phyloP scores from a whole-genome alignment of 2,329 filamentous ascomycete genomes.

The Endothia cerciana region DNA sequence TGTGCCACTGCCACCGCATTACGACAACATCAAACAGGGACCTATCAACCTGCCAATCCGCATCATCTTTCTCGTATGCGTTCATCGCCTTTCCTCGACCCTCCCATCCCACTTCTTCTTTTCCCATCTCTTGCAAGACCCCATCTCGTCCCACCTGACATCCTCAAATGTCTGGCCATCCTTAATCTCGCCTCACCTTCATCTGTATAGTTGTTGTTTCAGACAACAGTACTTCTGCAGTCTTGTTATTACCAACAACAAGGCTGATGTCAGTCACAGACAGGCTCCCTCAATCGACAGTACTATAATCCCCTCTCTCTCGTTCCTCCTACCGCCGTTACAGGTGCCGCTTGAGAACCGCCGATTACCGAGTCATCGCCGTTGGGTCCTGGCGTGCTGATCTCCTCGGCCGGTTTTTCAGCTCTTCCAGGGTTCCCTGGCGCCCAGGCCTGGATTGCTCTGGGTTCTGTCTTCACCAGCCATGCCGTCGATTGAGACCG shows the following conservation, averaged over 20 bases:
- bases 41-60: not conserved
- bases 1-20: not conserved
- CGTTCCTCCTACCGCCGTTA: not conserved
- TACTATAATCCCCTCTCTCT: not conserved
- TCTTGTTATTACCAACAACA: not conserved
- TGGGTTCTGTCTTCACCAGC: not conserved
- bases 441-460: not conserved
- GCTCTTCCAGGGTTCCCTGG: not conserved
- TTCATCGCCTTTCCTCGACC: not conserved
- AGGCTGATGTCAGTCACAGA: conserved; percentile 1
- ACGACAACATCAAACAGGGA: conserved; percentile 1
- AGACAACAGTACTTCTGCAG: not conserved
- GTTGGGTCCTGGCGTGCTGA: not conserved
- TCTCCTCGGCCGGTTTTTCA: not conserved
- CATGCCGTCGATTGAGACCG: conserved; percentile 14
- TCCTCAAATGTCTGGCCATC: not conserved
- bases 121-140: not conserved
- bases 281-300: not conserved
- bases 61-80: no score
- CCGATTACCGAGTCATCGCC: not conserved
- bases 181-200: not conserved
- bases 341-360: not conserved
- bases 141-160: not conserved
- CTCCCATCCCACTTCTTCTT: not conserved
- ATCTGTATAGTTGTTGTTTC: not conserved